Percentiles rank a stretch among this genome's conserved stretches.
Evolutionary conservation across 441 rosid genomes (phyloP).

Genomic region (Eutrema salsugineum): DNA sequence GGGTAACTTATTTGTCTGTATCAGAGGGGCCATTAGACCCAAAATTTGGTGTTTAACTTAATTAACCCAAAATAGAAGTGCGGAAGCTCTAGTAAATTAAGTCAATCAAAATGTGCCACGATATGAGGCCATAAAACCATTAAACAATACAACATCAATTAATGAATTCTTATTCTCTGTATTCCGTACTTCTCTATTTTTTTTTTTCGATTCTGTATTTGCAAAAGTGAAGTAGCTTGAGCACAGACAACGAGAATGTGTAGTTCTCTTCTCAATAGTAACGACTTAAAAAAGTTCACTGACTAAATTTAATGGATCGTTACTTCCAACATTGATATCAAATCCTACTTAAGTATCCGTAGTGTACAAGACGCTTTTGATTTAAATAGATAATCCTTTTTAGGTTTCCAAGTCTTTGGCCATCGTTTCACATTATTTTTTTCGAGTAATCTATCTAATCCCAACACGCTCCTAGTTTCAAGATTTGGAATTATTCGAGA

Average conservation of each 20-base stretch:
- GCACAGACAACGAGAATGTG: constrained; percentile 6
- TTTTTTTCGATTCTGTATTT: too few relatives aligned
- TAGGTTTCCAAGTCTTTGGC: constrained; percentile 31
- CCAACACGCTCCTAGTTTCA: constrained; percentile 31
- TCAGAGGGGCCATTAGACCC: too few relatives aligned
- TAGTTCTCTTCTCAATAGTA: constrained; percentile 9
- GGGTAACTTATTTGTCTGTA: too few relatives aligned
- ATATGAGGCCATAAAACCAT: background rate
- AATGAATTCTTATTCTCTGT: background rate
- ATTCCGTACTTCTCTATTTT: background rate
- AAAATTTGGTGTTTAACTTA: background rate
- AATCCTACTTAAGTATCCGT: constrained; percentile 20
- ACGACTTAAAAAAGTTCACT: background rate
- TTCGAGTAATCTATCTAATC: constrained; percentile 23
- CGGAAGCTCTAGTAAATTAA: background rate
- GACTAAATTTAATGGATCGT: background rate
- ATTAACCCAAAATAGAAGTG: background rate
- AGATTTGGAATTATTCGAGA: constrained; percentile 28
- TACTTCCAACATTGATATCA: constrained; percentile 32
- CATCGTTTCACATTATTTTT: constrained; percentile 19
- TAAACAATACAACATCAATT: background rate
- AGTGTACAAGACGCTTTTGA: background rate
- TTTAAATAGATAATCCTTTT: constrained; percentile 7
- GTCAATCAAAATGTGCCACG: background rate
- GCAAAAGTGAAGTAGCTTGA: background rate